Conservation (phyloP, 441 rosid genomes). For the Adansonia madagascariensis region DNA sequence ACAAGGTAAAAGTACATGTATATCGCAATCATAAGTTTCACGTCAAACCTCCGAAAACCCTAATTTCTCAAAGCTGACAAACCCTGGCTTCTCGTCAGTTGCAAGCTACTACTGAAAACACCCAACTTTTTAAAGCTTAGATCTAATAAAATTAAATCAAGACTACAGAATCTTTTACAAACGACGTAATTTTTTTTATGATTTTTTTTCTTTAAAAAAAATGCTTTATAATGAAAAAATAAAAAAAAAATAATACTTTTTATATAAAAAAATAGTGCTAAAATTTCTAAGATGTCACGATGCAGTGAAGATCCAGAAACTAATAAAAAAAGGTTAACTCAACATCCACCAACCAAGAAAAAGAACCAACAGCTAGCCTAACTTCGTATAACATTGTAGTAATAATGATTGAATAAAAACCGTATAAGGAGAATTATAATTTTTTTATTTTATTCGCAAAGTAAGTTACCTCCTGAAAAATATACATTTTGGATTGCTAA, state of each 20-base stretch:
- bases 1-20: background rate
- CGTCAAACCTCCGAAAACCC: slow-evolving; percentile 35
- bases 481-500: background rate
- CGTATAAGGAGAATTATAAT: background rate
- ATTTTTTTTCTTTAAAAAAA: background rate
- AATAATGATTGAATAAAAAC: background rate
- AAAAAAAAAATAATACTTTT: background rate
- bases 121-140: slow-evolving; percentile 20
- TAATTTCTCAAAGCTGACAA: slow-evolving; percentile 23
- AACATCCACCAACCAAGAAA: background rate
- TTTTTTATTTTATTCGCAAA: background rate
- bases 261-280: background rate
- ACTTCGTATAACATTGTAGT: background rate
- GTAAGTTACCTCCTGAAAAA: slow-evolving; percentile 7
- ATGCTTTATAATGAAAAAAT: background rate
- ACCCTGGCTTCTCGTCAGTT: background rate
- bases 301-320: slow-evolving; percentile 15
- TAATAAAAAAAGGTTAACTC: background rate
- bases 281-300: background rate
- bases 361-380: background rate
- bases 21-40: slow-evolving; percentile 25
- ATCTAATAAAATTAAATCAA: slow-evolving; percentile 10
- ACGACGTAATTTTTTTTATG: background rate
- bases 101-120: background rate
- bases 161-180: background rate